Evolutionary conservation across 2,329 filamentous ascomycete genomes (phyloP), one percentile per base, ranked within the genome.

Genomic region (Teratosphaeria destructans): DNA sequence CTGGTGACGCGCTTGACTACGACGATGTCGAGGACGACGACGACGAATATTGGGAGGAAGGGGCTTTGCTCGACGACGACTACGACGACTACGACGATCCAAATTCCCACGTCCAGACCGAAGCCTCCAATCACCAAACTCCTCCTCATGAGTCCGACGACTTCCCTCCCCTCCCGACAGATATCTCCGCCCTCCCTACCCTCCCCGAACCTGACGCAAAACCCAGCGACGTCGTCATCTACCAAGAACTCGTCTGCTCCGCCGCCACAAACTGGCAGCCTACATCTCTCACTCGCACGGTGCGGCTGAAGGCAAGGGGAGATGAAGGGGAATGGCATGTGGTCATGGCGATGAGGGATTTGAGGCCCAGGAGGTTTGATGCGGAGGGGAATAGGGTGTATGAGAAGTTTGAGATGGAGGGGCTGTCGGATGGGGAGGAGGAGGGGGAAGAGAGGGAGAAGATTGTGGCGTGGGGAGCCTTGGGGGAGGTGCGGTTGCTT

Each of bases 301-400:
- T 85, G 0, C 73, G 69, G 8, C 71, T 87, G 32, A 76, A 91
- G 5, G 76, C 84, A n/a, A 76, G 79, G 1, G 72, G 84, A 0
- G 75, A 78, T 23, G 78, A 82, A 55, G 79, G 75, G 3, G 75
- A 26, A 12, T 72, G 65, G 64, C 63, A 49, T 8, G 70, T 95
- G 16, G 76, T 80, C 11, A 79, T 95, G 2, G 89, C 90, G 2
- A 56, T 81, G 62, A 82, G 88, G 32, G 88, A 95, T 68, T 77
- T 86, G 55, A 74, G 80, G 12, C 73, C 79, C 5, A 79, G 82
- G 58, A 71, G 85, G 63, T 86, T 82, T 67, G 85, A 93, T 65
- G 79, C 84, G 47, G 86, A 87, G 0, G 90, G 90, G 0, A 79
- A 87, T 62, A 81, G 90, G 10, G 74, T 90, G 10, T 95, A 93